phyloP scores from a whole-genome alignment of 2,329 filamentous ascomycete genomes.

The Stemphylium vesicarium region DNA sequence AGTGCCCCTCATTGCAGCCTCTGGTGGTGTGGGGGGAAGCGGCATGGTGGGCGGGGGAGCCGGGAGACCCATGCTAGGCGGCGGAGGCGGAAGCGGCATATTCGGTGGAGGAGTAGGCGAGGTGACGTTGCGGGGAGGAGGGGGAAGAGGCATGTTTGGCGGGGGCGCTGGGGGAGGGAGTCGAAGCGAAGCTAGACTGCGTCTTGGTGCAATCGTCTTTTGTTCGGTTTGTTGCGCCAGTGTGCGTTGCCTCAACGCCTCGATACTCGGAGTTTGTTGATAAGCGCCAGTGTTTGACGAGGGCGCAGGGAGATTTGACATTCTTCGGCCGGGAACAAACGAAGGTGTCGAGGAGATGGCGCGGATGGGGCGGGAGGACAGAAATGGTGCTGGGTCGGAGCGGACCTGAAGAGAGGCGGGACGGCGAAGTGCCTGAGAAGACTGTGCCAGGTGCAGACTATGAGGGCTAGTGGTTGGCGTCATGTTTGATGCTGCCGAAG shows the following conservation, averaged over 20 bases:
- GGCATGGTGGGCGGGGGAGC: slow-evolving; percentile 17
- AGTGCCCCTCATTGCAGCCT: slow-evolving; percentile 5
- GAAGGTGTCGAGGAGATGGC: slow-evolving; percentile 41
- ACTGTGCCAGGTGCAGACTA: slow-evolving; percentile 15
- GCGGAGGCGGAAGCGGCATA: slow-evolving; percentile 19
- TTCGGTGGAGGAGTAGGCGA: slow-evolving; percentile 19
- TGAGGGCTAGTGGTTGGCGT: slow-evolving; percentile 18
- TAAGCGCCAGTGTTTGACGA: slow-evolving; percentile 9
- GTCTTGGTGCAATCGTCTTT: slow-evolving; percentile 33
- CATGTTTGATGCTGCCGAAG: slow-evolving; percentile 21
- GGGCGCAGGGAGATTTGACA: slow-evolving; percentile 24
- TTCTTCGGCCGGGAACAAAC: slow-evolving; percentile 34
- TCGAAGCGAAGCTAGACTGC: slow-evolving; percentile 48
- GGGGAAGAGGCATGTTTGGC: slow-evolving; percentile 54
- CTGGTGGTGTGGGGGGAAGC: slow-evolving; percentile 15
- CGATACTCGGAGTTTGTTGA: slow-evolving; percentile 29
- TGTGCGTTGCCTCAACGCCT: slow-evolving; percentile 35
- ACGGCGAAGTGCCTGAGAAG: slow-evolving; percentile 44
- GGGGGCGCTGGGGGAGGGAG: slow-evolving; percentile 56
- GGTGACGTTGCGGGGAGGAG: slow-evolving; percentile 36
- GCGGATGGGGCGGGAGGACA: slow-evolving; percentile 46
- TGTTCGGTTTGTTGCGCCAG: slow-evolving; percentile 15
- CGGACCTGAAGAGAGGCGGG: slow-evolving; percentile 55
- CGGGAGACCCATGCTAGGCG: slow-evolving; percentile 13
- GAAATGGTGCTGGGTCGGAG: slow-evolving; percentile 52